Evolutionary conservation across 2,329 filamentous ascomycete species (phyloP).

Genomic region (Aspergillus clavatus): DNA sequence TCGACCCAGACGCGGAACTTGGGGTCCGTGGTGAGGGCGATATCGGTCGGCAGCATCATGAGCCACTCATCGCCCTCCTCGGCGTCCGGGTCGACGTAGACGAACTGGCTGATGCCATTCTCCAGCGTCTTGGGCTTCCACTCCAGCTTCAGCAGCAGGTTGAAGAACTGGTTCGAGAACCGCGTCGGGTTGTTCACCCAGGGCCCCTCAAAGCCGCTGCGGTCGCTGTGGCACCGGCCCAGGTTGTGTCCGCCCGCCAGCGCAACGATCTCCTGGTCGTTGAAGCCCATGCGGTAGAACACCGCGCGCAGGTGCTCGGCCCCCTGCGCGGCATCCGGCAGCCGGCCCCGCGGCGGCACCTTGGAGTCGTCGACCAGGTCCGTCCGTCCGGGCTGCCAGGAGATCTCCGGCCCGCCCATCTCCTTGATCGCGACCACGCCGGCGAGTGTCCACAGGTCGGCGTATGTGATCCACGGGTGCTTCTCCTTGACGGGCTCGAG

Average conservation of each 20-base stretch:
- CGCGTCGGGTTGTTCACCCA: constrained; percentile 58
- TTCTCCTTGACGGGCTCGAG: constrained; percentile 57
- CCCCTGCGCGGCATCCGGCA: constrained; percentile 53
- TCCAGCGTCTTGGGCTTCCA: constrained; percentile 52
- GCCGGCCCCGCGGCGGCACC: constrained; percentile 53
- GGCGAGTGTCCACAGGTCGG: constrained; percentile 62
- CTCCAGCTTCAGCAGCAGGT: constrained; percentile 47
- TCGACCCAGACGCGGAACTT: constrained; percentile 54
- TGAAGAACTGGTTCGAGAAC: constrained; percentile 56
- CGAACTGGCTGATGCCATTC: constrained; percentile 55
- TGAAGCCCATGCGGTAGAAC: constrained; percentile 58
- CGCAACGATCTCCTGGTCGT: constrained; percentile 57
- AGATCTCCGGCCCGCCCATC: constrained; percentile 56
- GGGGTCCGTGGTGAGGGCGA: constrained; percentile 53
- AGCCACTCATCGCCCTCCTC: constrained; percentile 49
- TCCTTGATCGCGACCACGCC: constrained; percentile 55
- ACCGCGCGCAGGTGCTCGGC: constrained; percentile 52
- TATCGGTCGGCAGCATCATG: constrained; percentile 65
- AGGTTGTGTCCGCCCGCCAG: constrained; percentile 54
- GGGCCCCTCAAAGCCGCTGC: constrained; percentile 54
- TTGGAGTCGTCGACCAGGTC: constrained; percentile 59
- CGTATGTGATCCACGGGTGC: constrained; percentile 61
- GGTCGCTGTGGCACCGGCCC: constrained; percentile 52
- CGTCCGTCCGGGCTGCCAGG: constrained; percentile 56
- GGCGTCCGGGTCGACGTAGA: constrained; percentile 54